Evolutionary conservation across 441 rosid genomes (phyloP).

Genomic region (Codiaeum variegatum): DNA sequence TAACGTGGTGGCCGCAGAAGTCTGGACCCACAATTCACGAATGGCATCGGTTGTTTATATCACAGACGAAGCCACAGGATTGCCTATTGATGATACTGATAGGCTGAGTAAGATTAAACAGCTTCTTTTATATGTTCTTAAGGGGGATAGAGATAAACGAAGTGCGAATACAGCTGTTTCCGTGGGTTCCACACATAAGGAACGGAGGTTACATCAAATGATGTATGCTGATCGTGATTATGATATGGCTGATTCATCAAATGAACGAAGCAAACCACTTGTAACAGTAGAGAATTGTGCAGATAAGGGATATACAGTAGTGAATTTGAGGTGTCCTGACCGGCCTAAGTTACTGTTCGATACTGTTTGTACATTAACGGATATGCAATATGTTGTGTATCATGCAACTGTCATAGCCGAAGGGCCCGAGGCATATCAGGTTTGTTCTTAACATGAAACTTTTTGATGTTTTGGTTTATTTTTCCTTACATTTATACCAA

Average conservation of each 20-base stretch:
- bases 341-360: slow-evolving; percentile 75
- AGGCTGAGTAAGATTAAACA: slow-evolving; percentile 53
- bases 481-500: background rate
- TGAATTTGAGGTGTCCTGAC: slow-evolving; percentile 66
- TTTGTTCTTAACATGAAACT: slow-evolving; percentile 28
- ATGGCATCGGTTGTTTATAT: slow-evolving; percentile 83
- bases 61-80: slow-evolving; percentile 48
- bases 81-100: slow-evolving; percentile 50
- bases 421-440: slow-evolving; percentile 80
- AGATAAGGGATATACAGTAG: slow-evolving; percentile 73
- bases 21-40: slow-evolving; percentile 87
- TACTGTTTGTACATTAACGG: slow-evolving; percentile 74
- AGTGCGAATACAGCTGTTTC: slow-evolving; percentile 73
- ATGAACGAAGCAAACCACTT: slow-evolving; percentile 37
- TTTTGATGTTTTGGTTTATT: slow-evolving; percentile 5
- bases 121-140: slow-evolving; percentile 61
- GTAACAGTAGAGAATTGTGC: slow-evolving; percentile 58
- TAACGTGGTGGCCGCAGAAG: slow-evolving; percentile 73
- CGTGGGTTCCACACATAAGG: slow-evolving; percentile 65
- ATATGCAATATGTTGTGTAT: slow-evolving; percentile 76
- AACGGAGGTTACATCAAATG: slow-evolving; percentile 78
- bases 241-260: slow-evolving; percentile 34
- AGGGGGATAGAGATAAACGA: slow-evolving; percentile 56
- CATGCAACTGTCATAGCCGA: slow-evolving; percentile 75
- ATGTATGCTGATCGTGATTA: slow-evolving; percentile 88